Evolutionary conservation across 768 basidiomycete genomes (phyloP).

Genomic region (Amanita inopinata): DNA sequence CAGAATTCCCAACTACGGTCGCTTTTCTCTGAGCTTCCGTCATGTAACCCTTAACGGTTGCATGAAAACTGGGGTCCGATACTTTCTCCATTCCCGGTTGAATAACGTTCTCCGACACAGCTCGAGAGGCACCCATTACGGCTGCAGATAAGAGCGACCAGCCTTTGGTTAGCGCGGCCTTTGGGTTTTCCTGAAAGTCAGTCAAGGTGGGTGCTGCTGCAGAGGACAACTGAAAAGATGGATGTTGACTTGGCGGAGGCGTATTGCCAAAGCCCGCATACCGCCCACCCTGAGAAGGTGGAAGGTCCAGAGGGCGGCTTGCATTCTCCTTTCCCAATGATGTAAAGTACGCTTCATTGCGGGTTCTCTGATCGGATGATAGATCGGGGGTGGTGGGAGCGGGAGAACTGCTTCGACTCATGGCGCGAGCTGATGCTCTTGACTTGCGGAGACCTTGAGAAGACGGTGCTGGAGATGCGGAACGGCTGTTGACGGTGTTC

Average conservation of each 20-base stretch:
- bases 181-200: slow-evolving; percentile 83
- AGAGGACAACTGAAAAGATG: slow-evolving; percentile 68
- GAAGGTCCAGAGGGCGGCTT: slow-evolving; percentile 62
- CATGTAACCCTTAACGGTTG: slow-evolving; percentile 64
- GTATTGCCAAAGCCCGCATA: slow-evolving; percentile 92
- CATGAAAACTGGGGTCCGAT: slow-evolving; percentile 71
- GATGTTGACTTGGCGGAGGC: slow-evolving; percentile 53
- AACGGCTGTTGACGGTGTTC: slow-evolving; percentile 25
- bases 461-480: slow-evolving; percentile 49
- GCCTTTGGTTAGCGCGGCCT: slow-evolving; percentile 81
- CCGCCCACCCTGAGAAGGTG: slow-evolving; percentile 88
- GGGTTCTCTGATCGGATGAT: slow-evolving; percentile 52
- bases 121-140: slow-evolving; percentile 69
- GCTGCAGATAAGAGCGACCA: slow-evolving; percentile 94
- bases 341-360: slow-evolving; percentile 85
- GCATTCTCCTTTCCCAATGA: slow-evolving; percentile 78
- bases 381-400: slow-evolving; percentile 34
- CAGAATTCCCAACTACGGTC: slow-evolving; percentile 46
- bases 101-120: slow-evolving; percentile 78
- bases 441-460: slow-evolving; percentile 86
- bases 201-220: slow-evolving; percentile 66
- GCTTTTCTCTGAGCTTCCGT: slow-evolving; percentile 59
- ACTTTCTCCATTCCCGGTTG: slow-evolving; percentile 83
- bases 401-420: slow-evolving; percentile 47
- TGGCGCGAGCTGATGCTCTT: slow-evolving; percentile 55